These are phyloP conservation scores for Cordyceps javanica DNA, from an alignment of 2,329 filamentous ascomycete species.

Conservation along the genomic window DNA sequence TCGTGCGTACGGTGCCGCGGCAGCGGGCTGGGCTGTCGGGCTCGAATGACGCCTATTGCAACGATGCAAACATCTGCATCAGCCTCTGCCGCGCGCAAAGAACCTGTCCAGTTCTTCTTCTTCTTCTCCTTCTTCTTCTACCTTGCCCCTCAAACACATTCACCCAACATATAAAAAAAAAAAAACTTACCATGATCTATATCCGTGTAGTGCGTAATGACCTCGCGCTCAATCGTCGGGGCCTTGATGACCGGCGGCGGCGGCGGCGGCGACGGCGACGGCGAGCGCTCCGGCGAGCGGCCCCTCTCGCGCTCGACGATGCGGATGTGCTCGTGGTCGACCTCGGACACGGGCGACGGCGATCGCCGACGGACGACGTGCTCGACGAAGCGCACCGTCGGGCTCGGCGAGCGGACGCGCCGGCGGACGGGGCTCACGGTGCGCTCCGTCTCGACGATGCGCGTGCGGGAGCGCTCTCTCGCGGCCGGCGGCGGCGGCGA, in stretches of 20 bases:
- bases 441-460: conserved; percentile 33
- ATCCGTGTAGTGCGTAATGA: conserved; percentile 82
- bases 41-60: conserved; percentile 38
- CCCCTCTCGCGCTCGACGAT: conserved; percentile 43
- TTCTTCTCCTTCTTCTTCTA: too few relatives aligned
- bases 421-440: conserved; percentile 31
- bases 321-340: conserved; percentile 41
- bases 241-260: conserved; percentile 62
- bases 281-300: conserved; percentile 40
- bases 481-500: conserved; percentile 29
- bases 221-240: conserved; percentile 78
- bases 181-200: conserved; percentile 70
- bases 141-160: too few relatives aligned
- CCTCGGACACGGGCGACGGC: conserved; percentile 24
- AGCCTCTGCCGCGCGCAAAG: background rate
- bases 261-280: conserved; percentile 47
- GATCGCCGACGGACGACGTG: conserved; percentile 18
- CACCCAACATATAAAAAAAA: too few relatives aligned
- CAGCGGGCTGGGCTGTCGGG: conserved; percentile 39
- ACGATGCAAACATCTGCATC: background rate
- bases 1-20: conserved; percentile 31
- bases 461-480: conserved; percentile 29
- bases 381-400: conserved; percentile 31
- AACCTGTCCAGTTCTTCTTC: too few relatives aligned
- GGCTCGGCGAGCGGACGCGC: conserved; percentile 26